A percentile compares a stretch with the other conserved stretches of the same genome.
Evolutionary conservation across 441 rosid species (phyloP).

Genomic region (Erodium texanum): DNA sequence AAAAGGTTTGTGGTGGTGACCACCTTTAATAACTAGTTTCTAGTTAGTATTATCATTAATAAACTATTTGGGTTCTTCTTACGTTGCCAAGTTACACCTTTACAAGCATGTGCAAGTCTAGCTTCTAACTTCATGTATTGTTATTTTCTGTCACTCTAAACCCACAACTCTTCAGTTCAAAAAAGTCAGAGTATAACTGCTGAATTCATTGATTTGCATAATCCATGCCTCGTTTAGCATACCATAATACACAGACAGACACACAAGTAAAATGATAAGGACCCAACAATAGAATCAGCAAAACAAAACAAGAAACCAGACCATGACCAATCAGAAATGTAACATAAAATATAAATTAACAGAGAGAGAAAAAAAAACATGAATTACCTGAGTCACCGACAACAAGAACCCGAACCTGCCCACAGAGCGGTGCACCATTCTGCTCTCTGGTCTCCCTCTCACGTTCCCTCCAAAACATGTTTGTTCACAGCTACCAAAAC

Average conservation of each 20-base stretch:
- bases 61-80: too few relatives aligned
- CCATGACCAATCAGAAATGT: not conserved
- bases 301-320: not conserved
- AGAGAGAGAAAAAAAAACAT: too few relatives aligned
- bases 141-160: not conserved
- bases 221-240: too few relatives aligned
- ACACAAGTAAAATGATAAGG: too few relatives aligned
- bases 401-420: conserved; percentile 94
- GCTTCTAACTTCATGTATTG: not conserved
- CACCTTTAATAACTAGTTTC: too few relatives aligned
- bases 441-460: conserved; percentile 74
- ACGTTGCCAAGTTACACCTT: too few relatives aligned
- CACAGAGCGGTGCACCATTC: conserved; percentile 68
- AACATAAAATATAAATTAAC: not conserved
- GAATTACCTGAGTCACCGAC: conserved; percentile 86
- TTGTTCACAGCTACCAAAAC: conserved; percentile 11
- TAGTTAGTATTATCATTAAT: too few relatives aligned
- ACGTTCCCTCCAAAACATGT: conserved; percentile 89
- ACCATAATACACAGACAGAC: too few relatives aligned
- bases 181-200: too few relatives aligned
- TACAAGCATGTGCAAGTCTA: too few relatives aligned
- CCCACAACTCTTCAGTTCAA: not conserved
- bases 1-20: too few relatives aligned
- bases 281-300: not conserved
- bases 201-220: too few relatives aligned